These are phyloP conservation scores for Debaryomyces singareniensis DNA, from an alignment of 1,139 yeast genomes.

Conservation along the genomic window DNA sequence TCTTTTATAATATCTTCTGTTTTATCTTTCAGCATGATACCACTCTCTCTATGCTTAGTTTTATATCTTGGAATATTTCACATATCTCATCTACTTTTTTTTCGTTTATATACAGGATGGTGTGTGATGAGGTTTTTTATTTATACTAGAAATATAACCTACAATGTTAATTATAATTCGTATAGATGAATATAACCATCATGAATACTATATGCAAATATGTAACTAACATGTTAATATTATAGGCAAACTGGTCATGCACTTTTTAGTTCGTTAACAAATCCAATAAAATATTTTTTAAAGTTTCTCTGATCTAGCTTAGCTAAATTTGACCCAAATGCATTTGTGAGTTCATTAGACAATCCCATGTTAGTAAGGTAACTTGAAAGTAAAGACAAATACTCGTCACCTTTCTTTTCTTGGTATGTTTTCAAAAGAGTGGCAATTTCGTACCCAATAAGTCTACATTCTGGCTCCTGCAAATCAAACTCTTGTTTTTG, in stretches of 20 bases:
- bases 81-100: no score
- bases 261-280: conserved; percentile 43
- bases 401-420: conserved; percentile 29
- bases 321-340: conserved; percentile 52
- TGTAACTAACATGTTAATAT: no score
- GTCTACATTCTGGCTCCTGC: conserved; percentile 73
- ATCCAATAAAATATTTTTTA: conserved; percentile 57
- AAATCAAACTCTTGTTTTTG: conserved; percentile 59
- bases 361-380: conserved; percentile 59
- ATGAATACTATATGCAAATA: no score
- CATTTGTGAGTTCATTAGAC: conserved; percentile 47
- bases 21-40: background rate
- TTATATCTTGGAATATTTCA: no score
- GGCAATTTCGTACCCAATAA: conserved; percentile 71
- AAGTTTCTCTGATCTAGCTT: conserved; percentile 51
- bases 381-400: conserved; percentile 44
- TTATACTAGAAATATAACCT: no score
- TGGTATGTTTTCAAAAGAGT: conserved; percentile 61
- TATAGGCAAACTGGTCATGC: no score
- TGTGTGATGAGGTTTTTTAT: no score
- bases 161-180: no score
- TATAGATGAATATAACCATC: no score
- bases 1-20: conserved; percentile 26
- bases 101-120: no score
- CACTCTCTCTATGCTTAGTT: no score